Base-by-base conservation (phyloP, 805 yeast species). In the Pichia exigua region DNA sequence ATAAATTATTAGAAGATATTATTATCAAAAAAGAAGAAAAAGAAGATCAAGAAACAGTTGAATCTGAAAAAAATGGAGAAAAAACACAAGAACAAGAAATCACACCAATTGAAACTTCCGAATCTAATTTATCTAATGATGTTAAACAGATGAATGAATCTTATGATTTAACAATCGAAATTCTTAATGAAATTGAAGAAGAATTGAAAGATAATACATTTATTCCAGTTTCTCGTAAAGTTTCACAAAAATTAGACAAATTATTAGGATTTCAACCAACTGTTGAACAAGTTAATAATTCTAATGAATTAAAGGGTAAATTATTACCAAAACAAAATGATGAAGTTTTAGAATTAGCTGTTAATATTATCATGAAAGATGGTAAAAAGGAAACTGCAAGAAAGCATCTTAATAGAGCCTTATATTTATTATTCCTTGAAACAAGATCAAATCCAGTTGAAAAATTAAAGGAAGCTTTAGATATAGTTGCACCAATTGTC, bases 331-430 rank as follows among this genome's bases (percentile, higher is more conserved):
- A 72, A 27, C 73, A 75, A 57, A 69, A 71, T 44, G 94, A 89
- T 60, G 85, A 87, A n/a, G 78, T 83, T 21, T 73, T 91, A 46
- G 82, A 83, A 47, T 83, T 86, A 59, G 79, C 94, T 62, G 83
- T 87, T 50, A 90, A 90, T 65, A 75, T 90, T 72, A 82, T 94
- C 55, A 94, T 94, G 98, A 82, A 87, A 64, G 83, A 88, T 64
- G 99, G 99, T 43, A 83, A 83, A 67, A 94, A 91, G 67, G 79
- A 87, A 50, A 72, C 75, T 47, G 97, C 98, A 0, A 84, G 83
- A 64, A 83, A 77, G 59, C 74, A 77, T 46, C 74, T 94, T 51
- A 77, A 84, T 49, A 78, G 84, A 63, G 95, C 97, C 0, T 73
- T 94, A 48, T 90, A 91, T 64, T 72, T 91, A 46, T 85, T 83